Percentiles rank a stretch among this genome's conserved stretches.
These are phyloP conservation scores for Monilinia aucupariae DNA, from an alignment of 2,329 filamentous ascomycete species.

Conservation along the genomic window DNA sequence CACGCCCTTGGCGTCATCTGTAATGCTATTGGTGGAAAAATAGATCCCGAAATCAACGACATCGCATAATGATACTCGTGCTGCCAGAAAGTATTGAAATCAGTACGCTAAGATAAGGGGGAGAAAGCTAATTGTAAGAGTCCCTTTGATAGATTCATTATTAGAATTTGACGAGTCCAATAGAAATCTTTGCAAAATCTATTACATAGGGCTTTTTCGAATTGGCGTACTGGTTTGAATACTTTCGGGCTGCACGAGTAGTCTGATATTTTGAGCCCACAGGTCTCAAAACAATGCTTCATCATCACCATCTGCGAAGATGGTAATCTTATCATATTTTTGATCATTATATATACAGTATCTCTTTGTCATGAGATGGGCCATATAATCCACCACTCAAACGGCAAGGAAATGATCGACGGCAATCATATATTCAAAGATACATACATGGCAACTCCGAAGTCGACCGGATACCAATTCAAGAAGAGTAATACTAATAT, in stretches of 20 bases:
- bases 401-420: background rate
- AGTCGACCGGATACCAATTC: background rate
- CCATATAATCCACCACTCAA: background rate
- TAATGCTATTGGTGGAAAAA: slow-evolving; percentile 10
- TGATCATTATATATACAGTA: background rate
- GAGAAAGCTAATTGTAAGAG: too few species aligned
- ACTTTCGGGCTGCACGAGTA: too few species aligned
- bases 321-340: background rate
- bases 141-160: too few species aligned
- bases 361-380: slow-evolving; percentile 5
- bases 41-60: slow-evolving; percentile 7
- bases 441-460: background rate
- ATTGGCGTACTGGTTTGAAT: too few species aligned
- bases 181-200: too few species aligned
- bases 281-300: background rate
- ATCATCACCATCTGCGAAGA: background rate
- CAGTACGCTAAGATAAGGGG: too few species aligned
- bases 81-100: too few species aligned
- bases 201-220: too few species aligned
- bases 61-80: background rate
- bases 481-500: background rate
- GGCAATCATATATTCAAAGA: background rate
- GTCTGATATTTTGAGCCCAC: background rate
- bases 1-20: slow-evolving; percentile 12
- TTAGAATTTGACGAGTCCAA: too few species aligned